phyloP scores from a whole-genome alignment of 1,139 yeast genomes.

The Protomyces arabidopsidicola region DNA sequence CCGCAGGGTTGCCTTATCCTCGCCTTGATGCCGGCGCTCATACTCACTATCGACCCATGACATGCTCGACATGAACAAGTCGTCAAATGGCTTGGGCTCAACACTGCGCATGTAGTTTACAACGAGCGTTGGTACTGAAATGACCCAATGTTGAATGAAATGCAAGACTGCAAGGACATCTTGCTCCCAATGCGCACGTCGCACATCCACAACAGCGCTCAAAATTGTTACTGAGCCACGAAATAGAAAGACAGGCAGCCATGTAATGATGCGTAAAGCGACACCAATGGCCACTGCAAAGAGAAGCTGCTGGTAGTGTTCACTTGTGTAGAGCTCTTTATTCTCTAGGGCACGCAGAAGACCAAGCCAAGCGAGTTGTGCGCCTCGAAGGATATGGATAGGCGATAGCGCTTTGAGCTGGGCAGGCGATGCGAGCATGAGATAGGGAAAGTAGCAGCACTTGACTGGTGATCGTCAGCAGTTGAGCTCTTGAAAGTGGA shows the following conservation, averaged over 20 bases:
- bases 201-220: not conserved
- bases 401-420: conserved; percentile 7
- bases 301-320: not conserved
- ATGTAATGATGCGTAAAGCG: not conserved
- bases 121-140: not conserved
- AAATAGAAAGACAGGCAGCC: not conserved
- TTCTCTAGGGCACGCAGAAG: conserved; percentile 49
- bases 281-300: not conserved
- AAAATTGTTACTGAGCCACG: not conserved
- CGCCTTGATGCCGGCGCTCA: conserved; percentile 10
- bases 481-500: too few species aligned
- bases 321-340: conserved; percentile 41
- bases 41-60: not conserved
- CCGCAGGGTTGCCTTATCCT: not conserved
- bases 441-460: not conserved
- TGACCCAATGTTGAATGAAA: conserved; percentile 10
- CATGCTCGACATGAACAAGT: not conserved
- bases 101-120: conserved; percentile 1
- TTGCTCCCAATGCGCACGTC: not conserved
- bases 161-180: not conserved
- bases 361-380: conserved; percentile 52
- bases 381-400: conserved; percentile 46
- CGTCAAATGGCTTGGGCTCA: conserved; percentile 5
- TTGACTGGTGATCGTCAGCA: too few species aligned
- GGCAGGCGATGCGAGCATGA: conserved; percentile 7